Conservation (phyloP, 306 rosid genomes). For the Gleditsia sinensis region DNA sequence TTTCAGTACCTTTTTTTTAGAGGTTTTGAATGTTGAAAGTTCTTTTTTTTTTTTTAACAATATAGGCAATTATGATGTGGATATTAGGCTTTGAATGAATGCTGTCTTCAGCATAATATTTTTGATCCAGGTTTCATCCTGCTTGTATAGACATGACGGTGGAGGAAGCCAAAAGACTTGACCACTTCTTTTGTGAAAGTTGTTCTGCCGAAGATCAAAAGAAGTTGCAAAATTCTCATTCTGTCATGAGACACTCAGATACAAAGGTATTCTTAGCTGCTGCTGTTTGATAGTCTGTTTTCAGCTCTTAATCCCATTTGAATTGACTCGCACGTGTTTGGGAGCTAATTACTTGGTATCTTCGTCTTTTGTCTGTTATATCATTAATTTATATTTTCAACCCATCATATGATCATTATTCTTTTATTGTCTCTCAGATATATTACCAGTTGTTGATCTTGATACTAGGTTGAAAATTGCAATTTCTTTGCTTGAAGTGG, state of each 20-base stretch:
- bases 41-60: slow-evolving; percentile 29
- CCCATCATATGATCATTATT: slow-evolving; percentile 9
- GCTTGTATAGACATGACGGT: slow-evolving; percentile 97
- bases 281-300: slow-evolving; percentile 14
- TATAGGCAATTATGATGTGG: background rate
- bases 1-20: background rate
- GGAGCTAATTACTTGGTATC: slow-evolving; percentile 22
- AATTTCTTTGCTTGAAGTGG: background rate
- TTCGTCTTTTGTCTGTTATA: slow-evolving; percentile 8
- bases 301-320: slow-evolving; percentile 22
- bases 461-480: background rate
- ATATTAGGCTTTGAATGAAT: slow-evolving; percentile 32
- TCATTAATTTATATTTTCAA: slow-evolving; percentile 18
- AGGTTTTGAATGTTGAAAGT: slow-evolving; percentile 5
- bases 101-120: slow-evolving; percentile 47
- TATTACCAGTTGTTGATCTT: slow-evolving; percentile 7
- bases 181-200: slow-evolving; percentile 87
- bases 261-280: slow-evolving; percentile 65
- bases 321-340: slow-evolving; percentile 12
- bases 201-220: slow-evolving; percentile 93
- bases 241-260: slow-evolving; percentile 65
- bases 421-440: background rate
- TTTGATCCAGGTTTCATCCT: slow-evolving; percentile 97
- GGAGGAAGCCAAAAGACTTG: slow-evolving; percentile 91
- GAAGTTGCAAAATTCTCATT: slow-evolving; percentile 79